These are phyloP conservation scores for Dalbergia cochinchinensis DNA, from an alignment of 306 rosid genomes.

Conservation along the genomic window DNA sequence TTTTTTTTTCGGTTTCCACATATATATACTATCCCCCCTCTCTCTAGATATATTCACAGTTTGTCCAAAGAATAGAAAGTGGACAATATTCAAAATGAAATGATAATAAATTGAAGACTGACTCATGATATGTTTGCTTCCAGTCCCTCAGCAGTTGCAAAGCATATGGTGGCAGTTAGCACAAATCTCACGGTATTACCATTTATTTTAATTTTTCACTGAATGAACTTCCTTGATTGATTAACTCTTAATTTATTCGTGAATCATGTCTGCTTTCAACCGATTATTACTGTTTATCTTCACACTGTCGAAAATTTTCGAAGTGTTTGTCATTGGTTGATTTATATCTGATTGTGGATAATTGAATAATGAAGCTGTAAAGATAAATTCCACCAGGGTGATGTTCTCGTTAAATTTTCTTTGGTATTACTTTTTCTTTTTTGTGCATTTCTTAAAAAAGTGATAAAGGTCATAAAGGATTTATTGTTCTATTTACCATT, in stretches of 20 bases:
- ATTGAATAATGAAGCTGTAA: not conserved
- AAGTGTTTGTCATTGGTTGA: not conserved
- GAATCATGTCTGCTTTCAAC: slow-evolving; percentile 5
- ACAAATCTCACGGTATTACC: slow-evolving; percentile 80
- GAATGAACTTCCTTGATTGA: slow-evolving; percentile 14
- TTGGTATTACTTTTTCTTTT: not conserved
- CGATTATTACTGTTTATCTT: not conserved
- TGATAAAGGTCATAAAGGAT: slow-evolving; percentile 6
- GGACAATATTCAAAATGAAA: slow-evolving; percentile 16
- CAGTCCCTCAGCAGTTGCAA: slow-evolving; percentile 93
- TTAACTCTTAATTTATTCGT: not conserved
- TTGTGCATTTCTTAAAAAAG: not conserved
- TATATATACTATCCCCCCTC: not conserved
- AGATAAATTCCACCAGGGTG: not conserved
- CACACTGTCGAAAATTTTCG: not conserved
- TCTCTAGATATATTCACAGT: slow-evolving; percentile 28
- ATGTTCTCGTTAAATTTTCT: not conserved
- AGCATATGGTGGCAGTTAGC: slow-evolving; percentile 98
- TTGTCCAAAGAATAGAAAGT: slow-evolving; percentile 7
- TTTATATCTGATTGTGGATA: not conserved
- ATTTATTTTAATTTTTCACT: slow-evolving; percentile 20
- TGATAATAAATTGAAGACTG: slow-evolving; percentile 37
- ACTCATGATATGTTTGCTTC: slow-evolving; percentile 30
- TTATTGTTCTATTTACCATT: not conserved
- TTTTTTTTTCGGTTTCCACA: too few relatives aligned